Evolutionary conservation across 257 asterid genomes (phyloP).

Genomic region (Przewalskia tangutica): DNA sequence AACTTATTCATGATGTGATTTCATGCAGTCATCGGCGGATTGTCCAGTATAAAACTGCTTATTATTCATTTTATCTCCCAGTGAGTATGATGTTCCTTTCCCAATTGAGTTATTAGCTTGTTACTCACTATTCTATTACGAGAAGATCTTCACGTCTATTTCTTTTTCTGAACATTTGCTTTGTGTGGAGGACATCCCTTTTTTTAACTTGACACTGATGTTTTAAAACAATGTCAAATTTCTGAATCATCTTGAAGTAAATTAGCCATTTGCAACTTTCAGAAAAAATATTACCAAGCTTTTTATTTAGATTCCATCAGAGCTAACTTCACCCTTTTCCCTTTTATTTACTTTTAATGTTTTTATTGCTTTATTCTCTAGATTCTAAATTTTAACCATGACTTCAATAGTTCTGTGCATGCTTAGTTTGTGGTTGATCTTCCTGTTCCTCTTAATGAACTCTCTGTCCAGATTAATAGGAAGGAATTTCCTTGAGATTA

Average conservation of each 20-base stretch:
- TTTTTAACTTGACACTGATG: neutral
- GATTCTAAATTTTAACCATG: neutral
- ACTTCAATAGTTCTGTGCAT: neutral
- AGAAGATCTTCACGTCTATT: neutral
- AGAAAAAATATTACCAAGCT: neutral
- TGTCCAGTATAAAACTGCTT: constrained; percentile 40
- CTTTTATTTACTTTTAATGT: neutral
- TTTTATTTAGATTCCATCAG: neutral
- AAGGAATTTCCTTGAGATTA: neutral
- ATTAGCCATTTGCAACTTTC: neutral
- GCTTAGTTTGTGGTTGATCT: neutral
- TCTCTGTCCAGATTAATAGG: neutral
- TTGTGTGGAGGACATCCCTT: neutral
- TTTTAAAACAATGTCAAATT: neutral
- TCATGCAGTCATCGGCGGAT: constrained; percentile 83
- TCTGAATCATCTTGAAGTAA: neutral
- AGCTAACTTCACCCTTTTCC: neutral
- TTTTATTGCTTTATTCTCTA: neutral
- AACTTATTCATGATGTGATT: neutral
- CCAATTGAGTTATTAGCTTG: neutral
- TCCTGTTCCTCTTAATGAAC: neutral
- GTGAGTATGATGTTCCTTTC: constrained; percentile 33
- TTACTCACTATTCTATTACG: neutral
- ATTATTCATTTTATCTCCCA: constrained; percentile 38
- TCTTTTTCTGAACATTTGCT: neutral